A percentile compares a stretch with the other conserved stretches of the same genome.
These are phyloP conservation scores for Iris macrosiphon DNA, from an alignment of 106 monocot species.

Conservation along the genomic window DNA sequence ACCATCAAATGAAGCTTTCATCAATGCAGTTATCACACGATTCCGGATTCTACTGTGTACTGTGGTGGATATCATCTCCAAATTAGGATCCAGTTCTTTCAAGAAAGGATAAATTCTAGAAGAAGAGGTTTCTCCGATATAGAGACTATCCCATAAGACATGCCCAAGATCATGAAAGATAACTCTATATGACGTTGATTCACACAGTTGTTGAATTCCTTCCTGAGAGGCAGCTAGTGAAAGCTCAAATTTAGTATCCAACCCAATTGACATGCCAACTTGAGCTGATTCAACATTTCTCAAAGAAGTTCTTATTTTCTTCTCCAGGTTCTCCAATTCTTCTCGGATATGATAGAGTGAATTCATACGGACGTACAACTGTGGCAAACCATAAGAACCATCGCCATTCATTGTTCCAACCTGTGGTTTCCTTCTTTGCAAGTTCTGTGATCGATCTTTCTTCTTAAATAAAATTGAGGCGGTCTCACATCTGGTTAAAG, in stretches of 20 bases:
- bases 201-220: conserved; percentile 81
- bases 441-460: conserved; percentile 56
- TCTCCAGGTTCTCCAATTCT: conserved; percentile 74
- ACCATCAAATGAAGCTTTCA: conserved; percentile 77
- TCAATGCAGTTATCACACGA: conserved; percentile 62
- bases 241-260: conserved; percentile 64
- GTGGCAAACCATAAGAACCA: conserved; percentile 41
- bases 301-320: conserved; percentile 66
- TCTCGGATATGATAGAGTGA: conserved; percentile 58
- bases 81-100: conserved; percentile 69
- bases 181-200: conserved; percentile 71
- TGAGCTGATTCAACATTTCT: conserved; percentile 82
- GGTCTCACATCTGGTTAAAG: conserved; percentile 73
- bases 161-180: conserved; percentile 74
- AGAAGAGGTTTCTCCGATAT: conserved; percentile 43
- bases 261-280: conserved; percentile 47
- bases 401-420: conserved; percentile 49
- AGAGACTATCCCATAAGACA: conserved; percentile 76
- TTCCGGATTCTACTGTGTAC: conserved; percentile 52
- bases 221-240: conserved; percentile 62
- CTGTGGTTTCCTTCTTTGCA: conserved; percentile 61
- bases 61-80: conserved; percentile 68
- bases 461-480: conserved; percentile 73
- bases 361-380: conserved; percentile 84
- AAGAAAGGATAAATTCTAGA: conserved; percentile 60